Percentiles rank a stretch among this genome's conserved stretches.
phyloP scores from a whole-genome alignment of 2,329 filamentous ascomycete genomes.

The Claviceps sp. region DNA sequence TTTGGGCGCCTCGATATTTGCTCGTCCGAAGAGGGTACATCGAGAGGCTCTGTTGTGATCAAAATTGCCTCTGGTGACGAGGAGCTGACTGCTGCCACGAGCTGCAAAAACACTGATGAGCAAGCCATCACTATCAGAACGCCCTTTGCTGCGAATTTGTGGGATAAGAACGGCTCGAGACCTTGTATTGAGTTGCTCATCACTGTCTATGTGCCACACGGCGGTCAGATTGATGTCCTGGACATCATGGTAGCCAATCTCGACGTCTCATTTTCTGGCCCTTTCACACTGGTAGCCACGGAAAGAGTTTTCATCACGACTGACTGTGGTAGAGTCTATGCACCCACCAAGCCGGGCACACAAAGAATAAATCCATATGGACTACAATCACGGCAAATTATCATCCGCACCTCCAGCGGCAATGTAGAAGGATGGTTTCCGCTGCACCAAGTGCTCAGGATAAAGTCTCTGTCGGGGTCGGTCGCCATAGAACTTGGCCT shows the following conservation, averaged over 20 bases:
- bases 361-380: slow-evolving; percentile 20
- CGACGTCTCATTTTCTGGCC: slow-evolving; percentile 25
- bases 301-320: slow-evolving; percentile 20
- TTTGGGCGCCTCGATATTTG: slow-evolving; percentile 33
- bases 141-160: slow-evolving; percentile 23
- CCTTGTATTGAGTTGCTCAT: slow-evolving; percentile 18
- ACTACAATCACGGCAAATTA: slow-evolving; percentile 29
- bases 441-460: slow-evolving; percentile 32
- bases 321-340: slow-evolving; percentile 20
- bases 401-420: slow-evolving; percentile 30
- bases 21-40: slow-evolving; percentile 18
- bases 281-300: slow-evolving; percentile 22
- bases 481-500: slow-evolving; percentile 12
- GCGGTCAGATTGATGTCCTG: slow-evolving; percentile 24
- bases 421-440: slow-evolving; percentile 35
- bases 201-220: slow-evolving; percentile 33
- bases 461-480: slow-evolving; percentile 30
- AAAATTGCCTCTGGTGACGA: slow-evolving; percentile 33
- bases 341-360: slow-evolving; percentile 10
- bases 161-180: slow-evolving; percentile 10
- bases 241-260: slow-evolving; percentile 25
- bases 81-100: slow-evolving; percentile 19
- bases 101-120: slow-evolving; percentile 10
- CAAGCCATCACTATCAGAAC: slow-evolving; percentile 29
- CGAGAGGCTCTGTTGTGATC: slow-evolving; percentile 26